Percentiles rank a stretch among this genome's conserved stretches.
Conservation (phyloP, 2,329 filamentous ascomycete genomes). For the Zasmidium citrigriseum region DNA sequence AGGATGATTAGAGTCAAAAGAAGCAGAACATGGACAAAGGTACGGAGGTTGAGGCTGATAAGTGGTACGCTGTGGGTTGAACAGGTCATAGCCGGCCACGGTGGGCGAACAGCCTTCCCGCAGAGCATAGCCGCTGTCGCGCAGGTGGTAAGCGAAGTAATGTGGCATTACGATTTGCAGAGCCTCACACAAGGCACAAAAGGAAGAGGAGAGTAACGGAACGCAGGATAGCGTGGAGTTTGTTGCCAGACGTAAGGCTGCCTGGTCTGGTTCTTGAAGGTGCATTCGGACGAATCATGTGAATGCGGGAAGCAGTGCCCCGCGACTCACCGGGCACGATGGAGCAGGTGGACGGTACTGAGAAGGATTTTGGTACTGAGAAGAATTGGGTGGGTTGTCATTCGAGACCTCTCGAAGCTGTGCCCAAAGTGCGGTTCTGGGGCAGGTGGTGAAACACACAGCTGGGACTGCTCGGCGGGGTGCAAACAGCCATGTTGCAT, state of each 20-base stretch:
- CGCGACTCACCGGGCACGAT: neutral
- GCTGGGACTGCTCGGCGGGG: neutral
- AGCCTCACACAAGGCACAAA: neutral
- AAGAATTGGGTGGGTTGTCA: neutral
- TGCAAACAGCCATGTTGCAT: neutral
- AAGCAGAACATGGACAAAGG: neutral
- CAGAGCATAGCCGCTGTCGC: constrained; percentile 4
- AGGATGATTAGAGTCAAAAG: neutral
- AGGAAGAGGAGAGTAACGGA: neutral
- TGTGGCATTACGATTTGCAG: neutral
- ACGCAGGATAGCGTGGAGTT: neutral
- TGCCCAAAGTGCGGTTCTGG: neutral
- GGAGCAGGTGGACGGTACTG: neutral
- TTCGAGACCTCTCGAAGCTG: neutral
- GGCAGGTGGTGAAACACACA: neutral
- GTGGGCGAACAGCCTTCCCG: constrained; percentile 2
- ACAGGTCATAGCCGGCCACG: neutral
- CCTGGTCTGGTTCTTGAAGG: constrained; percentile 3
- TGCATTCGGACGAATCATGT: neutral
- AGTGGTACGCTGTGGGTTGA: neutral
- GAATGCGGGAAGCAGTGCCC: neutral
- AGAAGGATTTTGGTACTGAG: neutral
- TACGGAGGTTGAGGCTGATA: neutral
- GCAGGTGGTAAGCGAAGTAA: neutral
- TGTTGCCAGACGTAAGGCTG: neutral